Base-by-base conservation (phyloP, 108 stramenopile species). In the Cylindrotheca fusiformis region DNA sequence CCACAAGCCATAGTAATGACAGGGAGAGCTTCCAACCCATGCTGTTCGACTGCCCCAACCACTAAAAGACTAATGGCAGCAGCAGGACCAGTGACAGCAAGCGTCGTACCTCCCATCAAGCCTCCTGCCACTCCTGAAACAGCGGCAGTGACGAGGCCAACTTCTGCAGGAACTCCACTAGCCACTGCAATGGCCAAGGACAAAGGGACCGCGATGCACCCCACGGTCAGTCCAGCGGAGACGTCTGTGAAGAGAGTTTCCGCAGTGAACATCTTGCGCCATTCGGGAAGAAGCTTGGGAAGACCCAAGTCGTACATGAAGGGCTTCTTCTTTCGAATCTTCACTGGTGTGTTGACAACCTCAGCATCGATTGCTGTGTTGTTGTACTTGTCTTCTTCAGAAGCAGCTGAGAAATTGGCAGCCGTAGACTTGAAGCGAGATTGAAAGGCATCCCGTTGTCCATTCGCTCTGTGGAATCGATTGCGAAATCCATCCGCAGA, bases 1-100 rank as follows among this genome's bases (percentile, higher is more conserved):
- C 69, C 69, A 45, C 60, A 61, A 22, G 59, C 69, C 18, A 70
- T 47, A 6, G 69, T 70, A 48, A 70, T 70, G 22, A 70, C 25
- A 18, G 69, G 69, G 0, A 70, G 41, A 3, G 60, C 69, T 55
- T 61, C 69, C 18, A 70, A 4, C 29, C 69, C 69, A 53, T 70
- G 69, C 24, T 54, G 45, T 44, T 70, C 54, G 0, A 70, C 69
- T 28, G 69, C 69, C 2, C 69, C 60, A 4, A 70, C 60, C 0
- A 70, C 69, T 29, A 70, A 28, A n/a, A 70, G 28, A 1, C 51
- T 53, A 33, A 70, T 70, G 0, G 69, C 69, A 14, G 69, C 69
- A 5, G 69, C 69, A 20, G 69, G 69, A 2, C 69, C 69, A 27
- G 69, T 70, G 1, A 70, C 56, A 19, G 69, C 69, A 22, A 70